phyloP scores from a whole-genome alignment of 2,329 filamentous ascomycete genomes.

The Thelonectria discophora region DNA sequence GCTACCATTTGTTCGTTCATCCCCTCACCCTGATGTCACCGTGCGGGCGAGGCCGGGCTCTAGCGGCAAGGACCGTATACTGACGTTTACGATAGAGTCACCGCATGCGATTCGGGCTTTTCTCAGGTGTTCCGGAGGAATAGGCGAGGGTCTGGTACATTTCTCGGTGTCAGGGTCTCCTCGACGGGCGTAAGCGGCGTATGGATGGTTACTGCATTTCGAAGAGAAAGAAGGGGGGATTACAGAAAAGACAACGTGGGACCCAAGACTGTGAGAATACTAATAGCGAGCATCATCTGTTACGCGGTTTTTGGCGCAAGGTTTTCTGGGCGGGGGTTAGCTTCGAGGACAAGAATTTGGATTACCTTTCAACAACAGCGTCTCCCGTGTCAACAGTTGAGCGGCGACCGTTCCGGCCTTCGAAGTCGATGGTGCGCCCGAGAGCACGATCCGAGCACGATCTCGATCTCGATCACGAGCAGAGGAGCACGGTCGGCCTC shows the following conservation, averaged over 20 bases:
- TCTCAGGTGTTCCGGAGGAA: conserved; percentile 75
- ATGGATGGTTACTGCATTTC: conserved; percentile 35
- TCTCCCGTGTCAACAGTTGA: conserved; percentile 28
- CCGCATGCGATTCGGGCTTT: conserved; percentile 79
- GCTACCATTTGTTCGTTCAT: conserved; percentile 82
- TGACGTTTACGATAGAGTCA: conserved; percentile 67
- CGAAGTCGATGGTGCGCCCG: not conserved
- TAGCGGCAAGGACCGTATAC: conserved; percentile 23
- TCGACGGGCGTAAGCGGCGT: conserved; percentile 40
- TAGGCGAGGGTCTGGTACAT: conserved; percentile 26
- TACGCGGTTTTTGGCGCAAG: conserved; percentile 42
- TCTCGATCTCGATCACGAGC: too few species aligned
- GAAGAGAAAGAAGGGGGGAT: conserved; percentile 35
- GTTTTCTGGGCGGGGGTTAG: conserved; percentile 44
- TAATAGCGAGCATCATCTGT: conserved; percentile 50
- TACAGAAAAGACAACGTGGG: conserved; percentile 34
- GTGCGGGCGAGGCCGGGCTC: not conserved
- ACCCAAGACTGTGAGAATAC: conserved; percentile 41
- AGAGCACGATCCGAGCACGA: too few species aligned
- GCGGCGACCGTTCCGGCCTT: not conserved
- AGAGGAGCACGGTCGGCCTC: too few species aligned
- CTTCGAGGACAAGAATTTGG: conserved; percentile 44
- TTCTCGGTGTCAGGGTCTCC: conserved; percentile 28
- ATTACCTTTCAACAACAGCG: conserved; percentile 40
- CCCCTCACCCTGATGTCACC: not conserved